Evolutionary conservation across 2,329 filamentous ascomycete genomes (phyloP), one percentile per base, ranked within the genome.

Genomic region (Amauroascus verrucosus): DNA sequence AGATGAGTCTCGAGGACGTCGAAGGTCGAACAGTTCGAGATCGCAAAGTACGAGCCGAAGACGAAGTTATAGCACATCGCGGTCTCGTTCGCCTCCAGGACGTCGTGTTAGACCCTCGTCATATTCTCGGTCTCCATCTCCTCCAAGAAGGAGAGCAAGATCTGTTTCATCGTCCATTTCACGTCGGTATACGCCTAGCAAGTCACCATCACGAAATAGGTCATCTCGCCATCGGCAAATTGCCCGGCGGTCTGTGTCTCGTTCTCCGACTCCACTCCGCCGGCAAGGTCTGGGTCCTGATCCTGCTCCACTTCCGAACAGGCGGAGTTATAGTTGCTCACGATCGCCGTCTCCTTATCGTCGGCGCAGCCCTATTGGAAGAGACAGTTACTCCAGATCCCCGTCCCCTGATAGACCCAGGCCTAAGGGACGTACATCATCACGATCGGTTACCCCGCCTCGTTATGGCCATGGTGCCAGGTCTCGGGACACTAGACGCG

Each of bases 61-160:
- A 48, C 49, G 59, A 56, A 65, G 61, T 59, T 67, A 67, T 57
- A 70, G 68, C 43, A 63, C 61, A 24, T 70, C 69, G n/a, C 64
- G 64, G 13, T 70, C 69, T 9, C 67, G 63, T 5, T 61, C 56
- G 2, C 58, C 65, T 18, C 63, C 59, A 41, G 64, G 65, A 38
- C 63, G 61, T 14, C 56, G 51, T 20, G 46, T 32, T 28, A 56
- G 50, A 44, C 64, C 65, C 44, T 62, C 61, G 49, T 67, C 67
- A 2, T 60, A 67, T 55, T 71, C 67, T 56, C 64, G 64, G 18
- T 69, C 68, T 7, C 62, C 59, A 16, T 62, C 64, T 11, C 64
- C 62, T 6, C 55, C 58, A 28, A 45, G 56, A 51, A 57, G 57
- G 24, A 58, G 49, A 30, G 48, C 50, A 14, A 55, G 61, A 11